Evolutionary conservation across 176 grass and related monocot genomes (phyloP).

Genomic region (Pontederia paniculata): DNA sequence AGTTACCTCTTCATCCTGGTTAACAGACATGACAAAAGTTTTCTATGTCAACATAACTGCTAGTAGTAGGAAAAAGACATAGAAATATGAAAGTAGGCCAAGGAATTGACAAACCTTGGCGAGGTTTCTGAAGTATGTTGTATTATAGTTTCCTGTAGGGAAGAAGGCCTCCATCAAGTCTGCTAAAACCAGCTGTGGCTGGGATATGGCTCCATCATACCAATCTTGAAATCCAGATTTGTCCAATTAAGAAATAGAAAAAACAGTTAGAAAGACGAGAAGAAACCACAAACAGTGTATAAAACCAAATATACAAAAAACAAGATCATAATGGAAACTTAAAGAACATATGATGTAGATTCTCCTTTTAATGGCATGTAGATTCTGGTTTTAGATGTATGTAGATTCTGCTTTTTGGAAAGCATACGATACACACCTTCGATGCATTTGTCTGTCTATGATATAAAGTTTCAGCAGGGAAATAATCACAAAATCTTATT

Average conservation of each 20-base stretch:
- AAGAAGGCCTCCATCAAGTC: constrained; percentile 84
- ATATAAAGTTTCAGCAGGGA: too few relatives aligned
- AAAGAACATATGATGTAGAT: too few relatives aligned
- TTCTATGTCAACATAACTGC: too few relatives aligned
- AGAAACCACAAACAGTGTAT: background rate
- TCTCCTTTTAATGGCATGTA: too few relatives aligned
- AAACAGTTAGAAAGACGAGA: background rate
- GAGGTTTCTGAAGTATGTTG: constrained; percentile 81
- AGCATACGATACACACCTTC: too few relatives aligned
- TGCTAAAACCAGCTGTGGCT: constrained; percentile 84
- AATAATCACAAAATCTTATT: too few relatives aligned
- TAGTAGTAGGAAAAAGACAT: background rate
- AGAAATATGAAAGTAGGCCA: background rate
- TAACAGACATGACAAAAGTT: background rate
- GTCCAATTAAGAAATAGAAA: constrained; percentile 7
- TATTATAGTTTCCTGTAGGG: constrained; percentile 66
- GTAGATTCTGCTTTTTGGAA: too few relatives aligned
- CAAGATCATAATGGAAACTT: too few relatives aligned
- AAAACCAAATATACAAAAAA: background rate
- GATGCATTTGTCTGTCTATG: too few relatives aligned
- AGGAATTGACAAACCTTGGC: constrained; percentile 37
- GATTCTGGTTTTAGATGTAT: too few relatives aligned
- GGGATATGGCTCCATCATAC: constrained; percentile 84
- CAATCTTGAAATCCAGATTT: constrained; percentile 44
- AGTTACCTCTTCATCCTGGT: constrained; percentile 67